Evolutionary conservation across 2,329 filamentous ascomycete species (phyloP).

Genomic region (Fusarium aywerte): DNA sequence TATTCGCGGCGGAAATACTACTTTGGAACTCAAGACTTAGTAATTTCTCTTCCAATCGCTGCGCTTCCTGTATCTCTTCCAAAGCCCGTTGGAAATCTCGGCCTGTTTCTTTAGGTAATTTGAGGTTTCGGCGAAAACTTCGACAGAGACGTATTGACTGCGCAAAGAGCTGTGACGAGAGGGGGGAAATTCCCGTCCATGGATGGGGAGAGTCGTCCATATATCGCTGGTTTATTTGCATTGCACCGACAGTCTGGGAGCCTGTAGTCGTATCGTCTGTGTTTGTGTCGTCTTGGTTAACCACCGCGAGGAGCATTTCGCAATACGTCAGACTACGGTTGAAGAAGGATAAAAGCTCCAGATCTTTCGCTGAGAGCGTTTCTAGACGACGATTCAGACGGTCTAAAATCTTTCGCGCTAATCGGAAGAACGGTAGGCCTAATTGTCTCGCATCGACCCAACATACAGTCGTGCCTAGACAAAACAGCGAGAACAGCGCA

Average conservation of each 20-base stretch:
- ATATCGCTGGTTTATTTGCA: slow-evolving; percentile 25
- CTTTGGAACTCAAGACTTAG: slow-evolving; percentile 47
- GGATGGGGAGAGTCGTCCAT: slow-evolving; percentile 47
- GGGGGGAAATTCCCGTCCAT: slow-evolving; percentile 54
- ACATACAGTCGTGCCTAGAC: slow-evolving; percentile 54
- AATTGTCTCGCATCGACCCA: slow-evolving; percentile 53
- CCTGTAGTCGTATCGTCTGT: neutral
- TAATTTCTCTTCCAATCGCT: slow-evolving; percentile 50
- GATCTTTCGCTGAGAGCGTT: slow-evolving; percentile 33
- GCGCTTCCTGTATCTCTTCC: slow-evolving; percentile 44
- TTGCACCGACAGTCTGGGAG: slow-evolving; percentile 11
- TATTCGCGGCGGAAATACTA: slow-evolving; percentile 37
- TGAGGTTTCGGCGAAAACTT: slow-evolving; percentile 46
- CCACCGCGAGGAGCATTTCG: slow-evolving; percentile 56
- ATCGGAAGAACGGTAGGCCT: slow-evolving; percentile 50
- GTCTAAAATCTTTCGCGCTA: slow-evolving; percentile 44
- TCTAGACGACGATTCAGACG: slow-evolving; percentile 42
- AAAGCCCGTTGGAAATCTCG: slow-evolving; percentile 46
- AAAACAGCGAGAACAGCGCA: slow-evolving; percentile 53
- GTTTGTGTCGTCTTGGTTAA: slow-evolving; percentile 45
- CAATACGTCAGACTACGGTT: slow-evolving; percentile 54
- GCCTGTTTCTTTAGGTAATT: slow-evolving; percentile 37
- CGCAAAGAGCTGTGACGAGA: slow-evolving; percentile 50
- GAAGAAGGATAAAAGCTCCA: slow-evolving; percentile 51
- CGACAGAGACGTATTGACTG: slow-evolving; percentile 52